Conservation (phyloP, 2,329 filamentous ascomycete genomes). For the Lecanosticta acicola region DNA sequence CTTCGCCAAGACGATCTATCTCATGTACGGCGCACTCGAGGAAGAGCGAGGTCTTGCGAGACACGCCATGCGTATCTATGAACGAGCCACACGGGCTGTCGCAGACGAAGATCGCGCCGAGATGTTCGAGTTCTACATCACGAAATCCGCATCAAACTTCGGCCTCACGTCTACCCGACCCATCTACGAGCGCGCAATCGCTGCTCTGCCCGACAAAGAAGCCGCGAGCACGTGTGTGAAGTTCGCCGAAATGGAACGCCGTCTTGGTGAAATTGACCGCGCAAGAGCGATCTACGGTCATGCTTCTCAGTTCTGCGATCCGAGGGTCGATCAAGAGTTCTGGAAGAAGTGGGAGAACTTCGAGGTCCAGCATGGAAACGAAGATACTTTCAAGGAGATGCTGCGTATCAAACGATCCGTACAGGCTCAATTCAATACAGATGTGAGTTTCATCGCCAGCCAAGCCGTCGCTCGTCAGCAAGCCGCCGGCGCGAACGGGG, state of each 20-base stretch:
- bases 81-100: conserved; percentile 89
- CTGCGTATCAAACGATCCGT: conserved; percentile 94
- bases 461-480: conserved; percentile 83
- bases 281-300: conserved; percentile 94
- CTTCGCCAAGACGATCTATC: conserved; percentile 90
- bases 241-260: conserved; percentile 93
- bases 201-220: conserved; percentile 85
- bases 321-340: conserved; percentile 79
- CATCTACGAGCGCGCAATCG: conserved; percentile 94
- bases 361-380: conserved; percentile 95
- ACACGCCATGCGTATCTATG: conserved; percentile 98
- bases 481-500: conserved; percentile 34
- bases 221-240: conserved; percentile 98
- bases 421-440: conserved; percentile 96
- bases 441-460: conserved; percentile 96
- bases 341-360: conserved; percentile 98
- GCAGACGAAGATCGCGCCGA: conserved; percentile 90
- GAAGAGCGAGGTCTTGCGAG: conserved; percentile 90
- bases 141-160: conserved; percentile 96
- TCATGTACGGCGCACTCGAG: conserved; percentile 97
- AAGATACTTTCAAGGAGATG: conserved; percentile 99
- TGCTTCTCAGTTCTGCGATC: conserved; percentile 94
- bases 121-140: conserved; percentile 99
- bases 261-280: conserved; percentile 87
- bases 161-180: conserved; percentile 88